These are phyloP conservation scores for Elongisporangium prolatum DNA, from an alignment of 352 stramenopile species.

Conservation along the genomic window DNA sequence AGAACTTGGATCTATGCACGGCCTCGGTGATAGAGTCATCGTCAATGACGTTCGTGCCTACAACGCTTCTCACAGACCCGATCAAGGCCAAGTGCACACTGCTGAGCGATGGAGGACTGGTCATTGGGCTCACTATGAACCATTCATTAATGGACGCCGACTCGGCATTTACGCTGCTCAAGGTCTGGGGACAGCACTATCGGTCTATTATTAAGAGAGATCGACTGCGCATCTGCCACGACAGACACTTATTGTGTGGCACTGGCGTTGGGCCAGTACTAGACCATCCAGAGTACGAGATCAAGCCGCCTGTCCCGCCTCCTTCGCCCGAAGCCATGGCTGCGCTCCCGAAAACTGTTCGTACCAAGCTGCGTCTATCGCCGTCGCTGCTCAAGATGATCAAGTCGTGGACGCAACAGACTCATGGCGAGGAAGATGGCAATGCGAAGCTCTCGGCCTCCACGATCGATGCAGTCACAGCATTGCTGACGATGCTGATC, in stretches of 20 bases:
- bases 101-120: conserved; percentile 4
- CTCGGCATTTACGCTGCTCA: conserved; percentile 9
- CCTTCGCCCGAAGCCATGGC: not conserved
- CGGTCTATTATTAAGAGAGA: not conserved
- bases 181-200: conserved; percentile 11
- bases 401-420: conserved; percentile 1
- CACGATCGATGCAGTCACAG: conserved; percentile 10
- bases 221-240: conserved; percentile 4
- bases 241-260: conserved; percentile 3
- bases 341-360: conserved; percentile 1
- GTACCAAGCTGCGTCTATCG: conserved; percentile 3
- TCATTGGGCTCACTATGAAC: conserved; percentile 11
- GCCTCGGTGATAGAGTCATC: not conserved
- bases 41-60: conserved; percentile 1
- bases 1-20: not conserved
- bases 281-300: conserved; percentile 10
- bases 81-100: conserved; percentile 9
- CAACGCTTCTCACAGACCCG: not conserved
- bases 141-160: conserved; percentile 10
- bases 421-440: not conserved
- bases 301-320: not conserved
- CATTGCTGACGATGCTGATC: conserved; percentile 8
- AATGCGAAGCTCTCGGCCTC: not conserved
- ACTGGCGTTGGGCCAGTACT: not conserved
- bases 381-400: not conserved